phyloP scores from a whole-genome alignment of 495 filamentous ascomycete species.

The Podospora australis region DNA sequence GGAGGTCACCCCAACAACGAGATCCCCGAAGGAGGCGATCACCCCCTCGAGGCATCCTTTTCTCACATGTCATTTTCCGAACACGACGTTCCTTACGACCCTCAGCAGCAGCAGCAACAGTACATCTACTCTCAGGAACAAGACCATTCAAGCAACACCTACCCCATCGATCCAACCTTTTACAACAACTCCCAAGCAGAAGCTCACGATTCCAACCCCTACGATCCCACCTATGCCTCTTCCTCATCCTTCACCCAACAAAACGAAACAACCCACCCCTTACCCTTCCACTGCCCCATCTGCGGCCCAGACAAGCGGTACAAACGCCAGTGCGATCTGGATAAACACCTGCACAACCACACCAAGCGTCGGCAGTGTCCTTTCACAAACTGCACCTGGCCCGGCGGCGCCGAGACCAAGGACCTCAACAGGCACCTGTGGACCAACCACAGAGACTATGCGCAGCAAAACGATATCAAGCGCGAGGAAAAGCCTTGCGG shows the following conservation, averaged over 20 bases:
- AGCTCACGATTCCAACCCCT: background rate
- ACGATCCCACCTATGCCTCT: background rate
- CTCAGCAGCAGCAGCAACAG: no score
- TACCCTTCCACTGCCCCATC: background rate
- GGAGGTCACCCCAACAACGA: no score
- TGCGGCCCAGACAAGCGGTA: background rate
- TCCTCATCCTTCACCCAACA: background rate
- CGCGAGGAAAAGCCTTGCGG: conserved; percentile 6
- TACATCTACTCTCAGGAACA: no score
- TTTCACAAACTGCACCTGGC: background rate
- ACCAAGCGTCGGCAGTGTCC: conserved; percentile 21
- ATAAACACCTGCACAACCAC: conserved; percentile 19
- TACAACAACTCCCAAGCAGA: background rate
- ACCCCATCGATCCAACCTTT: background rate
- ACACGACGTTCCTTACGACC: no score
- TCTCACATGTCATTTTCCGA: no score
- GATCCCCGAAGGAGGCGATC: no score
- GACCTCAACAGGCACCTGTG: conserved; percentile 21
- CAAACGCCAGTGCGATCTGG: conserved; percentile 1
- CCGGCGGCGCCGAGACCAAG: conserved; percentile 5
- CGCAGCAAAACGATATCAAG: background rate
- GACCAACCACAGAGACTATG: conserved; percentile 5
- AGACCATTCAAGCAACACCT: background rate
- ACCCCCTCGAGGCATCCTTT: no score
- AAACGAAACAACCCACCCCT: background rate